Conservation (phyloP, 495 filamentous ascomycete genomes). For the Aspergillus egyptiacus region DNA sequence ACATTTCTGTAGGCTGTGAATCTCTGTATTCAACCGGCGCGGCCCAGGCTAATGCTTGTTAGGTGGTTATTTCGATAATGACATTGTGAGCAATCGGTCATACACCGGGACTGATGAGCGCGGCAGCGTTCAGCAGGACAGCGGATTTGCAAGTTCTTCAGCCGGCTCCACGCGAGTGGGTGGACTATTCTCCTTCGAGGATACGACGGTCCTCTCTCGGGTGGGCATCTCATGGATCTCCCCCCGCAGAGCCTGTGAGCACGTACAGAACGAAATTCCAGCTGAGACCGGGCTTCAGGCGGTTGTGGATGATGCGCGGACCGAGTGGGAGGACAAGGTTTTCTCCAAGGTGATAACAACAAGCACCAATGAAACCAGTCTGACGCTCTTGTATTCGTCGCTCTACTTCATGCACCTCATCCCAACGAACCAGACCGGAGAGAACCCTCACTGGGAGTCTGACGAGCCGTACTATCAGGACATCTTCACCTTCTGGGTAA, state of each 20-base stretch:
- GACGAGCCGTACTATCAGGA: conserved; percentile 55
- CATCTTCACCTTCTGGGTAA: conserved; percentile 48
- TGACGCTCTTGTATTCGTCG: conserved; percentile 57
- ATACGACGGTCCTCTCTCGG: conserved; percentile 47
- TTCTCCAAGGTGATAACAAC: conserved; percentile 57
- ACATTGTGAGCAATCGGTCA: conserved; percentile 30
- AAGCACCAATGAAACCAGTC: conserved; percentile 47
- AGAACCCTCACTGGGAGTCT: conserved; percentile 63
- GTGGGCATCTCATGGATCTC: conserved; percentile 72
- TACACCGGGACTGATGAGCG: conserved; percentile 26
- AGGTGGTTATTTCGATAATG: conserved; percentile 53
- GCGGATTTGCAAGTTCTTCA: conserved; percentile 25
- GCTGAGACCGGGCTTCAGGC: conserved; percentile 36
- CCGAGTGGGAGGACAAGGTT: conserved; percentile 56
- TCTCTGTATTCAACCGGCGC: not conserved
- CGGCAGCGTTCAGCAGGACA: conserved; percentile 25
- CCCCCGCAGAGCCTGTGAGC: conserved; percentile 52
- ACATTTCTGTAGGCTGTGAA: conserved; percentile 50
- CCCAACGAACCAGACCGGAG: conserved; percentile 65
- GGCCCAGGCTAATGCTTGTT: not conserved
- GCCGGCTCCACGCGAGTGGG: conserved; percentile 28
- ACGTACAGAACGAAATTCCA: conserved; percentile 56
- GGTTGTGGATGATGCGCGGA: conserved; percentile 43
- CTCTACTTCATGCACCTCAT: conserved; percentile 66
- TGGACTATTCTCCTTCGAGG: conserved; percentile 30